Evolutionary conservation across 345 rosid species (phyloP).

Genomic region (Camelina laxa): DNA sequence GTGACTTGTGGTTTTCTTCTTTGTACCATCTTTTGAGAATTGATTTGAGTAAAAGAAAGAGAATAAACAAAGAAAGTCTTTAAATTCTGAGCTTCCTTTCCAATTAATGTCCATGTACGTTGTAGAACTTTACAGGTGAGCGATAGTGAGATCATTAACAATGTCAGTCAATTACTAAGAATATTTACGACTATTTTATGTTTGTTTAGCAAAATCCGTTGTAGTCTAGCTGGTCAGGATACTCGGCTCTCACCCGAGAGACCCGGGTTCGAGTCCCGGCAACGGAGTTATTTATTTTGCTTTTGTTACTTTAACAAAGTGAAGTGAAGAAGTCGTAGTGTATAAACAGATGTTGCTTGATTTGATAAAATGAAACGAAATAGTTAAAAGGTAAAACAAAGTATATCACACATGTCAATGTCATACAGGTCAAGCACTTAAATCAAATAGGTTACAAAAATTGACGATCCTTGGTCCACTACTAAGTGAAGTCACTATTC

Average conservation of each 20-base stretch:
- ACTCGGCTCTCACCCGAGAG: conserved; percentile 76
- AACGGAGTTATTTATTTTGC: conserved; percentile 52
- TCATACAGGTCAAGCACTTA: conserved; percentile 8
- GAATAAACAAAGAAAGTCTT: conserved; percentile 14
- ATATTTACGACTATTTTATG: too few relatives aligned
- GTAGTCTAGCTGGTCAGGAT: conserved; percentile 68
- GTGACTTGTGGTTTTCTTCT: background rate
- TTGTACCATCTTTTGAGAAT: background rate
- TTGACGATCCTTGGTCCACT: conserved; percentile 27
- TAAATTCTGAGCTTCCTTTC: background rate
- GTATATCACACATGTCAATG: conserved; percentile 20
- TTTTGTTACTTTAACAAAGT: background rate
- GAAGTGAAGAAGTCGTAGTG: background rate
- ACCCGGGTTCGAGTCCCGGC: conserved; percentile 84
- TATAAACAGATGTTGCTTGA: background rate
- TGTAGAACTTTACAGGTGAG: background rate
- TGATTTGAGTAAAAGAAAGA: background rate
- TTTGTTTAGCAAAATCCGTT: conserved; percentile 2
- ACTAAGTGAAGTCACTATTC: conserved; percentile 38
- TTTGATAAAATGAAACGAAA: background rate
- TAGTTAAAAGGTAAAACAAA: background rate
- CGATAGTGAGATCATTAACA: background rate
- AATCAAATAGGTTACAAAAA: conserved; percentile 1
- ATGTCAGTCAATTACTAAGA: background rate
- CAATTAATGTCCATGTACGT: background rate